phyloP scores from a whole-genome alignment of 306 rosid species.

The Macrotyloma uniflorum region DNA sequence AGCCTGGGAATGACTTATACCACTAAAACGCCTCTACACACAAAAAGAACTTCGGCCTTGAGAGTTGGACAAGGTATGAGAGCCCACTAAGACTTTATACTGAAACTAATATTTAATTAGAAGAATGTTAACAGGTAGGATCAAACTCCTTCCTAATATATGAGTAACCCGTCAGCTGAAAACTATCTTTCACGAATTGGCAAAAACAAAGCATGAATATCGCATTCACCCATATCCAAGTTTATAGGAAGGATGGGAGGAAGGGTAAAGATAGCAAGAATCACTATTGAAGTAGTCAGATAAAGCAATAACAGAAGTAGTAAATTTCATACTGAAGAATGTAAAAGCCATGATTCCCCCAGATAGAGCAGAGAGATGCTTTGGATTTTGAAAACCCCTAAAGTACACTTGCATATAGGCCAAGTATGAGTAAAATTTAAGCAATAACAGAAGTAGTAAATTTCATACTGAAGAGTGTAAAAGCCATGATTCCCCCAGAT shows the following conservation, averaged over 20 bases:
- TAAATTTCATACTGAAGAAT: slow-evolving; percentile 20
- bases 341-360: slow-evolving; percentile 1
- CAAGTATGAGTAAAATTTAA: too few relatives aligned
- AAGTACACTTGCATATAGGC: not conserved
- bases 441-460: slow-evolving; percentile 17
- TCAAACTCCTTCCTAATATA: not conserved
- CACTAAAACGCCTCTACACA: not conserved
- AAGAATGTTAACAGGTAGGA: not conserved
- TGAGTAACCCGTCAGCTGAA: slow-evolving; percentile 2
- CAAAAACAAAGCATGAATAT: slow-evolving; percentile 13
- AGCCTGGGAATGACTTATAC: not conserved
- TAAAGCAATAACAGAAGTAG: slow-evolving; percentile 16
- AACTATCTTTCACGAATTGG: slow-evolving; percentile 20
- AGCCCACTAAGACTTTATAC: slow-evolving; percentile 10
- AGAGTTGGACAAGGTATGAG: slow-evolving; percentile 26
- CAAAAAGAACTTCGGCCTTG: slow-evolving; percentile 9
- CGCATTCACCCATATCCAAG: slow-evolving; percentile 1
- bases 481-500: not conserved
- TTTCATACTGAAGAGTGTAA: slow-evolving; percentile 19
- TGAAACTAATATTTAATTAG: slow-evolving; percentile 7
- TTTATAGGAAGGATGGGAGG: not conserved
- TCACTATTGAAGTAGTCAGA: not conserved
- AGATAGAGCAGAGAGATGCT: not conserved
- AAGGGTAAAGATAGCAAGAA: not conserved
- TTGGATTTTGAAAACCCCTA: slow-evolving; percentile 6